Percentiles rank a stretch among this genome's conserved stretches.
phyloP scores from a whole-genome alignment of 768 basidiomycete species.

The Rhodotorula kratochvilovae region DNA sequence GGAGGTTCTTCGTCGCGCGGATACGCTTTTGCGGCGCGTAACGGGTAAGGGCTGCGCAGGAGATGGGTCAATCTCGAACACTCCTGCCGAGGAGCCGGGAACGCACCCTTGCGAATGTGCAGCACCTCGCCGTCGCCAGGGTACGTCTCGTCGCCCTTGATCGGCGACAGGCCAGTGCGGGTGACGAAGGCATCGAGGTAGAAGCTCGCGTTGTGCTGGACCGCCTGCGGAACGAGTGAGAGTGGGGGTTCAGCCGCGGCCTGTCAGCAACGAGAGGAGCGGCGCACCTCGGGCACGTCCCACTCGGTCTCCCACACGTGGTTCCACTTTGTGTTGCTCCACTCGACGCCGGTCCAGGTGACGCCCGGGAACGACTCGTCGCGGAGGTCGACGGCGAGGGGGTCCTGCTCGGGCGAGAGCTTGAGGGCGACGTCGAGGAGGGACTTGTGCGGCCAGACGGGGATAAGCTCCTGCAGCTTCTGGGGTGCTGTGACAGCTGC shows the following conservation, averaged over 20 bases:
- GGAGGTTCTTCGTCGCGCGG: constrained; percentile 77
- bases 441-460: constrained; percentile 13
- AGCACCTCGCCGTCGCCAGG: constrained; percentile 57
- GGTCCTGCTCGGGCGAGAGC: constrained; percentile 28
- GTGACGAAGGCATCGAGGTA: constrained; percentile 79
- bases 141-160: constrained; percentile 59
- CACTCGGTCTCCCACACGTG: constrained; percentile 35
- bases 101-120: constrained; percentile 54
- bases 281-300: constrained; percentile 21
- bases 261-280: too few relatives aligned
- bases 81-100: too few relatives aligned
- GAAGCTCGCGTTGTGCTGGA: constrained; percentile 70
- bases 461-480: not conserved
- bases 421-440: constrained; percentile 24
- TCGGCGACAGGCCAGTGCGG: constrained; percentile 61
- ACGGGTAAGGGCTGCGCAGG: constrained; percentile 66
- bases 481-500: not conserved
- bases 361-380: constrained; percentile 16
- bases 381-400: constrained; percentile 14
- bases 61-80: too few relatives aligned
- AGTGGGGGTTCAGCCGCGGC: too few relatives aligned
- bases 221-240: constrained; percentile 45
- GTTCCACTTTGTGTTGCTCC: constrained; percentile 11
- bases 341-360: constrained; percentile 33
- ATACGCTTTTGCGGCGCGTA: constrained; percentile 67